Evolutionary conservation across 257 asterid genomes (phyloP).

Genomic region (Verbascum thapsus): DNA sequence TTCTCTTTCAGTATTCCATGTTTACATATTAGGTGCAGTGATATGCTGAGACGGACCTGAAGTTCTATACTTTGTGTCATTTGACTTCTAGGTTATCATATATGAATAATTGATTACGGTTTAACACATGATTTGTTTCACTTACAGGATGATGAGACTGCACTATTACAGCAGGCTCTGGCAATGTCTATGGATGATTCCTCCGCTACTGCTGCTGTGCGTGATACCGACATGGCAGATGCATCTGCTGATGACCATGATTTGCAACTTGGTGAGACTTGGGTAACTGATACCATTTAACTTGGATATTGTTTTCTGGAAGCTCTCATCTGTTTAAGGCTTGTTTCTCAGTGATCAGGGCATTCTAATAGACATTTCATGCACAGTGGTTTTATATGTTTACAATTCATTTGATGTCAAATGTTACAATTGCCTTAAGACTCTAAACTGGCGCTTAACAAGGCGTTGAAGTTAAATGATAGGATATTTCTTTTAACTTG

Average conservation of each 20-base stretch:
- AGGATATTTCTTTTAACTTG: not conserved
- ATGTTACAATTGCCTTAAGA: conserved; percentile 9
- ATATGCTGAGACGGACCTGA: conserved; percentile 15
- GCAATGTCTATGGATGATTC: conserved; percentile 98
- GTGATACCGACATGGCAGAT: conserved; percentile 94
- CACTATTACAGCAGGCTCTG: conserved; percentile 93
- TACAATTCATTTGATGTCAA: not conserved
- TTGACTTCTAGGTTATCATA: conserved; percentile 4
- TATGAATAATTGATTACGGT: conserved; percentile 9
- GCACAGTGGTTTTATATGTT: not conserved
- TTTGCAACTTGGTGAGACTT: conserved; percentile 83
- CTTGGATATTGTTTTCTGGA: conserved; percentile 14
- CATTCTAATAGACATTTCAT: not conserved
- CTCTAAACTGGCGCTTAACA: not conserved
- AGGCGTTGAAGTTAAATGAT: not conserved
- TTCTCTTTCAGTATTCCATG: not conserved
- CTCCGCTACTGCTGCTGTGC: conserved; percentile 61
- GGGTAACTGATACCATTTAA: no score
- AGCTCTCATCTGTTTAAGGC: conserved; percentile 14
- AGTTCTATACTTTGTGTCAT: conserved; percentile 18
- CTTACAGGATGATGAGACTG: conserved; percentile 94
- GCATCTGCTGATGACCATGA: conserved; percentile 94
- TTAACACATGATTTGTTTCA: conserved; percentile 27
- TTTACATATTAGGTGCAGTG: conserved; percentile 15
- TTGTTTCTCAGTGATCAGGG: not conserved